Evolutionary conservation across 2,329 filamentous ascomycete genomes (phyloP).

Genomic region (Penicillium digitatum): DNA sequence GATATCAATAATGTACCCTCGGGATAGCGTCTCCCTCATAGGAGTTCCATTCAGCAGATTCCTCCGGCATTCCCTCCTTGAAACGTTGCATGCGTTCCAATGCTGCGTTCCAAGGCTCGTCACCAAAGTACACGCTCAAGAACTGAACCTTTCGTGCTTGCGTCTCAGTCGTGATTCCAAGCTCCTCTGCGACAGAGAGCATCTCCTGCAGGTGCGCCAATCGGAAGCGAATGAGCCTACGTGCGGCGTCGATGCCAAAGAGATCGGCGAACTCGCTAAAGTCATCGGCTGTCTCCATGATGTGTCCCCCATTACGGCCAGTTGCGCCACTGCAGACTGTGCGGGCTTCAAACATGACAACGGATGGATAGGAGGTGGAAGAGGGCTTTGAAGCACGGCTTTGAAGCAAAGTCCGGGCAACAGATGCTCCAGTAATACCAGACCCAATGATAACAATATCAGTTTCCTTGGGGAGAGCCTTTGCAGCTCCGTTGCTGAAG

Average conservation of each 20-base stretch:
- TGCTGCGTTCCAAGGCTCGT: slow-evolving; percentile 22
- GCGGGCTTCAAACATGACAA: slow-evolving; percentile 33
- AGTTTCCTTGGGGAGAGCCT: slow-evolving; percentile 21
- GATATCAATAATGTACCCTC: slow-evolving; percentile 9
- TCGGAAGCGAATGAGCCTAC: slow-evolving; percentile 22
- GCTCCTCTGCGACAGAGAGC: slow-evolving; percentile 18
- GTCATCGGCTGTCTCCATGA: slow-evolving; percentile 27
- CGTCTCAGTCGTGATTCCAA: slow-evolving; percentile 18
- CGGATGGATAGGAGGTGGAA: neutral
- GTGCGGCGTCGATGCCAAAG: slow-evolving; percentile 21
- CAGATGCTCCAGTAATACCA: slow-evolving; percentile 27
- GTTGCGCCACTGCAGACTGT: slow-evolving; percentile 33
- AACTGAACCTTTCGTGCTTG: slow-evolving; percentile 30
- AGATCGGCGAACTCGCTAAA: slow-evolving; percentile 18
- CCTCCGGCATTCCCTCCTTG: slow-evolving; percentile 26
- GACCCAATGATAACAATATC: slow-evolving; percentile 33
- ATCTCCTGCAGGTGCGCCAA: slow-evolving; percentile 24
- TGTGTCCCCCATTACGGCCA: slow-evolving; percentile 34
- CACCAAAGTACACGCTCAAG: slow-evolving; percentile 27
- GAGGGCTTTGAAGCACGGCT: neutral
- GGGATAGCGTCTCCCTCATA: slow-evolving; percentile 24
- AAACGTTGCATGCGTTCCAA: slow-evolving; percentile 21
- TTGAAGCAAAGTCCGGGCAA: slow-evolving; percentile 25
- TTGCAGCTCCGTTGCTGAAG: slow-evolving; percentile 20
- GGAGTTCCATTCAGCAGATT: slow-evolving; percentile 25